Base-by-base conservation (phyloP, 306 rosid species). In the Cucurbita argyrosperma region DNA sequence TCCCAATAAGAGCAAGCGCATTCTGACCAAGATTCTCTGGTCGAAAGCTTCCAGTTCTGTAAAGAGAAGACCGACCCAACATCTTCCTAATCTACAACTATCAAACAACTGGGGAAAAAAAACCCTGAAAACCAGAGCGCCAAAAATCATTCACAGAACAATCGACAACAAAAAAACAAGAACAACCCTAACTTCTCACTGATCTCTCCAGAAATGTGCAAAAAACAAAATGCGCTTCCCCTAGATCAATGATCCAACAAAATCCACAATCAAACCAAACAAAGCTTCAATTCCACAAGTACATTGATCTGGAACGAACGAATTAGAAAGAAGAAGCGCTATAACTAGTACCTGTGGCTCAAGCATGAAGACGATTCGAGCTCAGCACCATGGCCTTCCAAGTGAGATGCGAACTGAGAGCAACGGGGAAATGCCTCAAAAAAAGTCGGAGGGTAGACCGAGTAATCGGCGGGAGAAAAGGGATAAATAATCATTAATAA, bases 1-100 rank as follows among this genome's bases (percentile, higher is more conserved):
- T 95, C 47, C 97, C 89, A 80, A 95, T 86, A 90, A 89, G 42
- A 72, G 96, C 92, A 80, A 95, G 83, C 1, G 90, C 94, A 78
- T 85, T 85, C 71, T 85, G 96, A 8, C 99, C 97, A 47, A 89
- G 76, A 85, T 89, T 89, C 83, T 91, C 96, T 0, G 96, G 92
- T 84, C 96, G 74, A 83, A 95, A 95, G 79, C 74, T 69, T 61
- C 90, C 88, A 6, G 83, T 43, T 78, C 99, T 83, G 62, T 91
- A 78, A 55, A 88, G 78, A 37, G 87, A 80, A 72, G 87, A 71
- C 66, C 85, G 72, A 81, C 96, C 90, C 89, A 82, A 54, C 88
- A 85, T 85, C 67, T 74, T 76, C 67, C 61, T 61, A 61, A 46
- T 42, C 76, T 50, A 70, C 64, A 10, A 64, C 49, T 38, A 75